Conservation (phyloP, 345 rosid species). For the Arabis hirsuta region DNA sequence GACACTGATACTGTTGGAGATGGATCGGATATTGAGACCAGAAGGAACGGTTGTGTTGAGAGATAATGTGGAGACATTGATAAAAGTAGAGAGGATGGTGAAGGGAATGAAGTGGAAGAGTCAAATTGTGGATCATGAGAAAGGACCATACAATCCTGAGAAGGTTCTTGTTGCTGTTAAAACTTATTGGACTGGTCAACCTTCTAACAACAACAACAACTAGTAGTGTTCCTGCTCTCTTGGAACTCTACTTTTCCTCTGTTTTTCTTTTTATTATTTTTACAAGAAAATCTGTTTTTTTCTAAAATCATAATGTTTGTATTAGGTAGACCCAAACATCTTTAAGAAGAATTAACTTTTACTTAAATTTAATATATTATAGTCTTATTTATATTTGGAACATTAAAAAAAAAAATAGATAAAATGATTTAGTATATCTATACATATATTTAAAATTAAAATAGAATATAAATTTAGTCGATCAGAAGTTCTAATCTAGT, state of each 20-base stretch:
- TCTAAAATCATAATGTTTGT: not conserved
- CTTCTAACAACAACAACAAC: slow-evolving; percentile 38
- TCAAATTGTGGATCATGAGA: slow-evolving; percentile 86
- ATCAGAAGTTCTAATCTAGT: too few species aligned
- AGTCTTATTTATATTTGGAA: not conserved
- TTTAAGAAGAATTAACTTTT: slow-evolving; percentile 1
- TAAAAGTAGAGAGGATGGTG: slow-evolving; percentile 67
- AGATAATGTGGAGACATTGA: slow-evolving; percentile 83
- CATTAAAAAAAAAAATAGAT: too few species aligned
- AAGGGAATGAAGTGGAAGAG: slow-evolving; percentile 92
- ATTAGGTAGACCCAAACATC: slow-evolving; percentile 29
- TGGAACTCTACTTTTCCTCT: not conserved
- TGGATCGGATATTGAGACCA: slow-evolving; percentile 93
- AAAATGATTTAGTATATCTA: too few species aligned
- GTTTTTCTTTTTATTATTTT: not conserved
- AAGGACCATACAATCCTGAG: slow-evolving; percentile 94
- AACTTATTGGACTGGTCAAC: slow-evolving; percentile 86
- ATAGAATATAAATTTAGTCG: too few species aligned
- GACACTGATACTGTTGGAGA: slow-evolving; percentile 82
- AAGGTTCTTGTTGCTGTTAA: slow-evolving; percentile 87
- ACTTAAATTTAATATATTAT: not conserved
- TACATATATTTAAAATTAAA: too few species aligned
- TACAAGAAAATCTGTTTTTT: not conserved
- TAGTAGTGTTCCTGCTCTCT: slow-evolving; percentile 26
- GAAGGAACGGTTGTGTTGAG: slow-evolving; percentile 94